Percentiles rank a stretch among this genome's conserved stretches.
phyloP scores from a whole-genome alignment of 2,329 filamentous ascomycete species.

The Huntiella bhutanensis region DNA sequence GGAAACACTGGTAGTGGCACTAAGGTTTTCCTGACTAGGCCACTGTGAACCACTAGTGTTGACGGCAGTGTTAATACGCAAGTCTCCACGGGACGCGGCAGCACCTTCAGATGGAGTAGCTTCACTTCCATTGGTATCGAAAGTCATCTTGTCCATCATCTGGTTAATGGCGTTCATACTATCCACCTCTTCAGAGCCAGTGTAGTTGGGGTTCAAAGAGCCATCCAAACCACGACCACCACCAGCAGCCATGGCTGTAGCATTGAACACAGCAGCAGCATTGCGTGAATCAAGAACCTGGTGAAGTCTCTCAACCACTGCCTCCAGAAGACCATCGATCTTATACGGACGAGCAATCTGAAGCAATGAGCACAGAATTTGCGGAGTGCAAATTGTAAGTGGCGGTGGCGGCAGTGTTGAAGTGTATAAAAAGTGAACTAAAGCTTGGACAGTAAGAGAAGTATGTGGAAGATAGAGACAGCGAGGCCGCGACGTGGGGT shows the following conservation, averaged over 20 bases:
- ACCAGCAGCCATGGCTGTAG: conserved; percentile 91
- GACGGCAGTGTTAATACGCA: conserved; percentile 31
- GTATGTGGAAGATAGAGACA: conserved; percentile 90
- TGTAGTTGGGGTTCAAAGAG: conserved; percentile 41
- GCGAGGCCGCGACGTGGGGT: conserved; percentile 52
- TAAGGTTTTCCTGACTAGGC: conserved; percentile 29
- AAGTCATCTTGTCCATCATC: conserved; percentile 6
- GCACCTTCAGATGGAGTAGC: not conserved
- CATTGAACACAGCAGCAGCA: conserved; percentile 92
- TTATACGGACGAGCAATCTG: conserved; percentile 88
- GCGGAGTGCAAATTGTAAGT: conserved; percentile 71
- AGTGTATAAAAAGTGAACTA: conserved; percentile 87
- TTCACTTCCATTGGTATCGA: conserved; percentile 2
- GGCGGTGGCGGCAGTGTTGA: conserved; percentile 62
- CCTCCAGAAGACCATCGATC: conserved; percentile 79
- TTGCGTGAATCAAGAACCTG: conserved; percentile 80
- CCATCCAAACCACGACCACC: conserved; percentile 69
- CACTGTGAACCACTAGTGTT: conserved; percentile 15
- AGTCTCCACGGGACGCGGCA: conserved; percentile 15
- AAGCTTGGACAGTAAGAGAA: conserved; percentile 67
- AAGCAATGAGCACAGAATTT: conserved; percentile 85
- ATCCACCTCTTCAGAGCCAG: conserved; percentile 21
- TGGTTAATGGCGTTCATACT: conserved; percentile 5
- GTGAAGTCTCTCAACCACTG: conserved; percentile 79
- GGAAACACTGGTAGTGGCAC: conserved; percentile 30